Conservation (phyloP, 495 filamentous ascomycete genomes). For the Endocarpon pusillum region DNA sequence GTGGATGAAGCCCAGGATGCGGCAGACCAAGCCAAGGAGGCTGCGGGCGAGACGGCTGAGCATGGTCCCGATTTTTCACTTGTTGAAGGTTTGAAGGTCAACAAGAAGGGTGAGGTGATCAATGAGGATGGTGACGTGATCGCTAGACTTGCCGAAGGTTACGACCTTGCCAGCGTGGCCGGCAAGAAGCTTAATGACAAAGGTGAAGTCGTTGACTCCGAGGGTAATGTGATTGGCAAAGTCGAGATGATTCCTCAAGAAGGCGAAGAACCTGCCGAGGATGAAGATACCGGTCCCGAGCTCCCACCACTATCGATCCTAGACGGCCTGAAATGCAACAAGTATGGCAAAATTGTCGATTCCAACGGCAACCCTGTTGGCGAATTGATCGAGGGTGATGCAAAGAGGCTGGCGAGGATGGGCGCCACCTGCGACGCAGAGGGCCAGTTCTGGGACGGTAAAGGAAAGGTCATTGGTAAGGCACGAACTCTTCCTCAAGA, state of each 20-base stretch:
- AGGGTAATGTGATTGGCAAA: conserved; percentile 22
- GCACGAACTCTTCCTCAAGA: conserved; percentile 41
- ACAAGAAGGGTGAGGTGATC: conserved; percentile 53
- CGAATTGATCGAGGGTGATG: conserved; percentile 40
- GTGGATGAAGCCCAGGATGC: conserved; percentile 17
- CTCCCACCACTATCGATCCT: conserved; percentile 40
- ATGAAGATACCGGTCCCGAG: conserved; percentile 13
- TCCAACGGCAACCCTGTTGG: conserved; percentile 36
- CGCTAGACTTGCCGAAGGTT: conserved; percentile 27
- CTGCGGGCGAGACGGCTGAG: conserved; percentile 33
- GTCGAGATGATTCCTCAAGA: conserved; percentile 14
- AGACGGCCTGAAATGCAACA: conserved; percentile 46
- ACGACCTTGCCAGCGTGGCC: conserved; percentile 25
- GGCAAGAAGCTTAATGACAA: conserved; percentile 36
- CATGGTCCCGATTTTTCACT: conserved; percentile 27
- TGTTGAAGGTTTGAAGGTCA: conserved; percentile 47
- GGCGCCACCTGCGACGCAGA: conserved; percentile 40
- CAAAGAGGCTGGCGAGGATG: conserved; percentile 37
- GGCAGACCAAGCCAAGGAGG: conserved; percentile 19
- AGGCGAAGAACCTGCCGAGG: conserved; percentile 15
- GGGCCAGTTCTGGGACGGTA: conserved; percentile 45
- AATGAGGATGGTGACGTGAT: conserved; percentile 35
- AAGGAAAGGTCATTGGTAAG: conserved; percentile 41
- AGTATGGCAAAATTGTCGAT: conserved; percentile 40
- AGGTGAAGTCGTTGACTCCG: conserved; percentile 27